A percentile compares a stretch with the other conserved stretches of the same genome.
phyloP scores from a whole-genome alignment of 257 asterid species.

The Penstemon davidsonii region DNA sequence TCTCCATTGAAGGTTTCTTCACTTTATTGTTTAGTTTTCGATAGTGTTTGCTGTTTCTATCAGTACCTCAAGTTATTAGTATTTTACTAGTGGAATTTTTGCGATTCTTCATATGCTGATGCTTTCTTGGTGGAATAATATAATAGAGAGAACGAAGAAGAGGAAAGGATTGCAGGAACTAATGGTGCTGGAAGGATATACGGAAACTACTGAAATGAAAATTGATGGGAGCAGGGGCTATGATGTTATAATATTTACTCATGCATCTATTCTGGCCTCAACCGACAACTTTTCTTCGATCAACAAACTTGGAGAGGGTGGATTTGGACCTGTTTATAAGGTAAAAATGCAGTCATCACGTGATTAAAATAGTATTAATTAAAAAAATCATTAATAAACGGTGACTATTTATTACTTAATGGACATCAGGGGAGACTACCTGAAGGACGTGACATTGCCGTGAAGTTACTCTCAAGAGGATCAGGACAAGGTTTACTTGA shows the following conservation, averaged over 20 bases:
- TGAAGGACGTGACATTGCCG: constrained; percentile 44
- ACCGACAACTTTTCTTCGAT: constrained; percentile 35
- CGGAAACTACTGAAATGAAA: constrained; percentile 6
- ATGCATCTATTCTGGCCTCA: constrained; percentile 30
- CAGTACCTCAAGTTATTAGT: no score
- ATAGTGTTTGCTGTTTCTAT: no score
- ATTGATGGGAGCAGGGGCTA: constrained; percentile 25
- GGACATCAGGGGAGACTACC: constrained; percentile 32
- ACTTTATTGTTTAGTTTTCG: no score
- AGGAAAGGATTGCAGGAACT: constrained; percentile 17
- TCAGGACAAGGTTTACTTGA: constrained; percentile 47
- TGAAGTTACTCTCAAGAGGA: constrained; percentile 38
- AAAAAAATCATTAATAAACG: no score
- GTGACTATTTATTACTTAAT: background rate
- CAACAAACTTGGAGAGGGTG: constrained; percentile 45
- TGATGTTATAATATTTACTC: constrained; percentile 32
- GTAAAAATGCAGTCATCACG: background rate
- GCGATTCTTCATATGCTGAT: background rate
- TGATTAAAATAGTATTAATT: no score
- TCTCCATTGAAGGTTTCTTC: no score
- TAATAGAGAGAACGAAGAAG: constrained; percentile 25
- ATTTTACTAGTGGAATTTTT: no score
- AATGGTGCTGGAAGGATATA: constrained; percentile 8
- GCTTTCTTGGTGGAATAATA: background rate
- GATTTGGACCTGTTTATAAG: constrained; percentile 48